A percentile compares a stretch with the other conserved stretches of the same genome.
Conservation (phyloP, 305 asterid species). For the Nicotiana rustica region DNA sequence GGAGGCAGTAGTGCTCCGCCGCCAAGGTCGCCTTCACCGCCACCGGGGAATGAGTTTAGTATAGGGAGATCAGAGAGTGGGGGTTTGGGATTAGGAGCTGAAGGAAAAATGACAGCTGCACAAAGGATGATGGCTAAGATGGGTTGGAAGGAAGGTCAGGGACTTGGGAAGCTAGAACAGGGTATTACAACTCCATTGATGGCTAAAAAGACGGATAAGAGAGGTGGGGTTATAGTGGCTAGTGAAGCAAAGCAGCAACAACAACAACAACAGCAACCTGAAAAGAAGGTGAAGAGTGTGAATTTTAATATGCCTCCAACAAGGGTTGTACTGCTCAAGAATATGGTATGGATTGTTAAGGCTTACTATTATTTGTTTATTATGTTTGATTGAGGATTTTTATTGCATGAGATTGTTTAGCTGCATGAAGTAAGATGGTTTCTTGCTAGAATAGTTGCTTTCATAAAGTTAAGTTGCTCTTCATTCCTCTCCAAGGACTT, state of each 20-base stretch:
- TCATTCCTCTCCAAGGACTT: constrained; percentile 8
- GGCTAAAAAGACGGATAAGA: constrained; percentile 95
- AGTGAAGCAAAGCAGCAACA: constrained; percentile 60
- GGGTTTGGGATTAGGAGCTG: constrained; percentile 91
- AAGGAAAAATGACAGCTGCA: constrained; percentile 97
- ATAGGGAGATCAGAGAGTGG: constrained; percentile 88
- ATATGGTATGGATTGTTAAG: constrained; percentile 69
- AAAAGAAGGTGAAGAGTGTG: constrained; percentile 91
- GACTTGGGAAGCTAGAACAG: constrained; percentile 90
- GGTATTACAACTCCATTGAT: constrained; percentile 91
- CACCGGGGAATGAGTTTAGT: constrained; percentile 65
- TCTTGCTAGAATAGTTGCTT: constrained; percentile 22
- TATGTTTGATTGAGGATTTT: neutral
- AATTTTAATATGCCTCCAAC: constrained; percentile 84
- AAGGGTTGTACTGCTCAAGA: constrained; percentile 78
- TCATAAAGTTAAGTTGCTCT: neutral
- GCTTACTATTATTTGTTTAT: neutral
- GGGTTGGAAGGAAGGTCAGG: constrained; percentile 99
- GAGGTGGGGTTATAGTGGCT: constrained; percentile 93
- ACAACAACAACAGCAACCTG: constrained; percentile 31
- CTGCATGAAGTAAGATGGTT: neutral
- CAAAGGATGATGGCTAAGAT: constrained; percentile 99
- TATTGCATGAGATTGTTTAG: constrained; percentile 18
- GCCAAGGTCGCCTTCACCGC: constrained; percentile 68
- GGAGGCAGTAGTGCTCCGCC: constrained; percentile 52